These are phyloP conservation scores for Colletotrichum destructivum DNA, from an alignment of 2,329 filamentous ascomycete genomes.

Conservation along the genomic window DNA sequence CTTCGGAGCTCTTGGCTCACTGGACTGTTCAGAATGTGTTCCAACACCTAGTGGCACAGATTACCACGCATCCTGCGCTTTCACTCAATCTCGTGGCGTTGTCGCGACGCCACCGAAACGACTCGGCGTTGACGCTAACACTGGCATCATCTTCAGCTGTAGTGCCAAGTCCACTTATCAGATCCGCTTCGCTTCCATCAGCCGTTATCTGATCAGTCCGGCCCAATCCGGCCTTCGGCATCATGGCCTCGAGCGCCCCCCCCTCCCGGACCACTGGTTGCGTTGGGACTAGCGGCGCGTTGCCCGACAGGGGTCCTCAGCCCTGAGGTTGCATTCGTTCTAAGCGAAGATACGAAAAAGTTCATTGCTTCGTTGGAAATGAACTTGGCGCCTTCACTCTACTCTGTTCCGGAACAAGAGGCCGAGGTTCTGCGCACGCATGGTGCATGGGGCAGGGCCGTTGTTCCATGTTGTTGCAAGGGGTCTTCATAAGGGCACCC, in stretches of 20 bases:
- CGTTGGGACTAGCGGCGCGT: constrained; percentile 24
- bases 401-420: background rate
- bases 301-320: constrained; percentile 11
- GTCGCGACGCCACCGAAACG: background rate
- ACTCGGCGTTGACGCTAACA: background rate
- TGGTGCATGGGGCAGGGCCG: constrained; percentile 10
- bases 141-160: constrained; percentile 4
- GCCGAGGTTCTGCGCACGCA: background rate
- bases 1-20: background rate
- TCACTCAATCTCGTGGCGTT: background rate
- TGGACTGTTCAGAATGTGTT: background rate
- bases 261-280: constrained; percentile 24
- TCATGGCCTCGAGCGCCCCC: background rate
- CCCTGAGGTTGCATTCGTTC: constrained; percentile 27
- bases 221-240: constrained; percentile 10
- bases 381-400: constrained; percentile 25
- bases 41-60: too few relatives aligned
- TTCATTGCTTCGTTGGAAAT: constrained; percentile 25
- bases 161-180: constrained; percentile 35
- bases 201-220: constrained; percentile 37
- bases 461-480: constrained; percentile 9
- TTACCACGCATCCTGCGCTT: background rate
- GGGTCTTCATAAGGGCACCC: background rate
- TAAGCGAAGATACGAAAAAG: constrained; percentile 22
- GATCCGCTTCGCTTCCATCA: constrained; percentile 16